These are phyloP conservation scores for Emergomyces pasteurianus DNA, from an alignment of 2,329 filamentous ascomycete species.

Conservation along the genomic window DNA sequence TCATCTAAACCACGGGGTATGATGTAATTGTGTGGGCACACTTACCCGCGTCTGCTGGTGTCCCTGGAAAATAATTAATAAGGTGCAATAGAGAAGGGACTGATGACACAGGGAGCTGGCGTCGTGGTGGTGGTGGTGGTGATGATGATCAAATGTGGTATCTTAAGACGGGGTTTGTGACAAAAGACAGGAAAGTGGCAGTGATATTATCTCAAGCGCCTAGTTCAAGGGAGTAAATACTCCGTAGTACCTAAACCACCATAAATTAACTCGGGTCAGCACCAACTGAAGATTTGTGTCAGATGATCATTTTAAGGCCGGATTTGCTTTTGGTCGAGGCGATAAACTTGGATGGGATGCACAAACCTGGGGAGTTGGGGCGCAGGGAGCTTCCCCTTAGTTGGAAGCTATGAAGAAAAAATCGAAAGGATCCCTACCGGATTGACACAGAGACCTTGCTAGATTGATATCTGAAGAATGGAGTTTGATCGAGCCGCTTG, in stretches of 20 bases:
- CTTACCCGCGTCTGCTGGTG: neutral
- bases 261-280: neutral
- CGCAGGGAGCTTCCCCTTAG: neutral
- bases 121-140: neutral
- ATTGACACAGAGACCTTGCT: neutral
- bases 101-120: neutral
- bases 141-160: neutral
- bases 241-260: neutral
- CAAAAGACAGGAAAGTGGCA: neutral
- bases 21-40: conserved; percentile 1
- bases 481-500: neutral
- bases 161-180: neutral
- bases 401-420: neutral
- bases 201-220: neutral
- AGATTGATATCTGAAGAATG: neutral
- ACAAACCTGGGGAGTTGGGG: neutral
- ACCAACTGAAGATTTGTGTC: neutral
- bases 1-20: neutral
- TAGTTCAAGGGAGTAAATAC: neutral
- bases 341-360: conserved; percentile 1
- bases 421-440: neutral
- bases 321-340: neutral
- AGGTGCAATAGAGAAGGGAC: neutral
- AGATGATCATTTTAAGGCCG: neutral
- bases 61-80: neutral